Percentiles rank a stretch among this genome's conserved stretches.
Conservation (phyloP, 768 basidiomycete species). For the Porphyrellus cyaneotinctus region DNA sequence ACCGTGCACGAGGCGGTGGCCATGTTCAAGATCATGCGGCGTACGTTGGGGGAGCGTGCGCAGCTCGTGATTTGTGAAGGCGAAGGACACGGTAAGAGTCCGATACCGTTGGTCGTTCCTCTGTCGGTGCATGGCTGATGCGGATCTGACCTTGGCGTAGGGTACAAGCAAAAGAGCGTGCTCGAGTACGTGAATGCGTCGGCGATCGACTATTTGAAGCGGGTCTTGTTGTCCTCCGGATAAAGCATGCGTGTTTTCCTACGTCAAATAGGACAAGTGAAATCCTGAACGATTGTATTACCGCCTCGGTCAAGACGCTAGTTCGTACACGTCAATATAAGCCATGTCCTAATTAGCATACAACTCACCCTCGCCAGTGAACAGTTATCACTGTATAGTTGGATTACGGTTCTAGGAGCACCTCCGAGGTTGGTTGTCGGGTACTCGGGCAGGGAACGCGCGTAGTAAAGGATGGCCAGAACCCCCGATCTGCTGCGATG, state of each 20-base stretch:
- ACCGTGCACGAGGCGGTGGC: constrained; percentile 37
- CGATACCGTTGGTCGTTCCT: background rate
- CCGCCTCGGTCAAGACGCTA: background rate
- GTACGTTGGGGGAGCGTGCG: constrained; percentile 22
- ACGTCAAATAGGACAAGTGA: background rate
- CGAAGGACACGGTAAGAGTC: constrained; percentile 39
- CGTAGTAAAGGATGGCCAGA: too few species aligned
- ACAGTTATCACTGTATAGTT: too few species aligned
- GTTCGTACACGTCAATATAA: background rate
- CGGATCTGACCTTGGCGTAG: constrained; percentile 14
- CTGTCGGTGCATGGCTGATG: constrained; percentile 4
- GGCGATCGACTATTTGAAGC: constrained; percentile 36
- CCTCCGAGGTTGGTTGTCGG: too few species aligned
- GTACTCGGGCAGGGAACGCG: too few species aligned
- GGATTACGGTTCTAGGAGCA: too few species aligned
- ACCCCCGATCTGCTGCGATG: too few species aligned
- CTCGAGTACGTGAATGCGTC: constrained; percentile 41
- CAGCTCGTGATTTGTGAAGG: constrained; percentile 40
- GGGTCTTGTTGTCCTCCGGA: constrained; percentile 29
- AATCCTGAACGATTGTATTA: background rate
- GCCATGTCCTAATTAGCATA: too few species aligned
- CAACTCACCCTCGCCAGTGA: too few species aligned
- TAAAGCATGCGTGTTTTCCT: too few species aligned
- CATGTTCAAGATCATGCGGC: constrained; percentile 34
- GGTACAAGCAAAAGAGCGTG: constrained; percentile 42